Base-by-base conservation (phyloP, 306 rosid species). In the Vicia sativa region DNA sequence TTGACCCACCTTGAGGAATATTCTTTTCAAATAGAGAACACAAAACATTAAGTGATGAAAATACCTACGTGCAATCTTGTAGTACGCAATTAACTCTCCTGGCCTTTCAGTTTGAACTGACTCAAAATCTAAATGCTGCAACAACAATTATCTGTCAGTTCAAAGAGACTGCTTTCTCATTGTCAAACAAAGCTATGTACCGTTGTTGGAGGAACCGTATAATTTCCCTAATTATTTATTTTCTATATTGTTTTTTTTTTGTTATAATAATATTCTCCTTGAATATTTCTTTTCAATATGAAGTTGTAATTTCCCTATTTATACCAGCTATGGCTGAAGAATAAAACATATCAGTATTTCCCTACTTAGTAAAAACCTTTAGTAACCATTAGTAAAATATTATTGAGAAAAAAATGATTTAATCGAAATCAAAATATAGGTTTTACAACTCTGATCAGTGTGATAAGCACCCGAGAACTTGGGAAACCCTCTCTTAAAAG, bases 71-170 rank as follows among this genome's bases (percentile, higher is more conserved):
- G 98, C 91, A 86, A 93, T 93, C 78, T 87, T 93, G 86, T 93
- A 93, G 78, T 93, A 93, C 67, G 98, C 97, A 75, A 84, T 86
- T 75, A 90, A 62, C 82, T 93, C 98, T 77, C 98, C 98, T 39
- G 96, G 91, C 23, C 88, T 74, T 74, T 87, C 96, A 48, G 96
- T 62, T 67, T 85, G 42, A 78, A 86, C 90, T 18, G 81, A 82
- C 76, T 75, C 76, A 80, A 48, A 81, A 86, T 93, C 96, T 82
- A 93, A 79, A 81, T 93, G 98, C 98, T 93, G 90, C 88, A 81
- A 78, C 69, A 14, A 74, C 82, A 37, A 35, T 62, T 70, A 70
- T 78, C 62, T 43, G 80, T 66, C 62, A 48, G 80, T 66, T 63
- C 14, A 65, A 21, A 26, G 60, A 73, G 16, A 58, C 63, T 19